These are phyloP conservation scores for Pterulicium gracile DNA, from an alignment of 1,284 basidiomycete genomes.

Conservation along the genomic window DNA sequence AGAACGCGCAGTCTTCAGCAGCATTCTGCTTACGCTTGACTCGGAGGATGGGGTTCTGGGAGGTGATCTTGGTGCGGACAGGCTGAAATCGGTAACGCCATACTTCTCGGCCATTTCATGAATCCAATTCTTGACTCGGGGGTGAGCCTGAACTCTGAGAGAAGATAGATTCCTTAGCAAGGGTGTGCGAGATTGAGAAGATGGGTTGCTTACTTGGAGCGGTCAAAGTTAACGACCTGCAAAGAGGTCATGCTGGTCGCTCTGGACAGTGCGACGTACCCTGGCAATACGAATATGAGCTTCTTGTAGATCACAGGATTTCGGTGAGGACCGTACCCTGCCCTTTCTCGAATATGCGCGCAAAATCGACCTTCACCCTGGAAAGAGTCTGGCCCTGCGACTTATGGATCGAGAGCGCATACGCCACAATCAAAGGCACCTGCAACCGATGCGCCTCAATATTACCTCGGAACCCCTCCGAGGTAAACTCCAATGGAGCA, in stretches of 20 bases:
- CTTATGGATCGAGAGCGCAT: conserved; percentile 1
- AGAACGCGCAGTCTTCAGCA: too few relatives aligned
- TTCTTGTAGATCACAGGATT: conserved; percentile 1
- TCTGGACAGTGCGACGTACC: conserved; percentile 89
- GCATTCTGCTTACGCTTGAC: too few relatives aligned
- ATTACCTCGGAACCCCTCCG: background rate
- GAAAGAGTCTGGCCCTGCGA: conserved; percentile 13
- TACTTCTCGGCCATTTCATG: too few relatives aligned
- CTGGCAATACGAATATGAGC: conserved; percentile 28
- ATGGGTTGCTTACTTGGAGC: conserved; percentile 46
- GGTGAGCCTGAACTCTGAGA: conserved; percentile 31
- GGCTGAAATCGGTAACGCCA: too few relatives aligned
- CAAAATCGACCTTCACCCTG: conserved; percentile 37
- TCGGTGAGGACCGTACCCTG: conserved; percentile 36
- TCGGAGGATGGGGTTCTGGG: too few relatives aligned
- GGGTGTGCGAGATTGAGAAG: background rate
- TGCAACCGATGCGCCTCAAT: conserved; percentile 1
- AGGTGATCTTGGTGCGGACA: too few relatives aligned
- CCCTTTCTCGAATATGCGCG: conserved; percentile 70
- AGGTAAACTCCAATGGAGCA: background rate
- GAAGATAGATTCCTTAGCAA: conserved; percentile 4
- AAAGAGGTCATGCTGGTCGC: conserved; percentile 79
- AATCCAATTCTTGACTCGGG: too few relatives aligned
- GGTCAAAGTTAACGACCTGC: conserved; percentile 75
- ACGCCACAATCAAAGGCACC: conserved; percentile 1